Evolutionary conservation across 371 early-diverging fungal species (phyloP).

Genomic region (Zychaea mexicana): DNA sequence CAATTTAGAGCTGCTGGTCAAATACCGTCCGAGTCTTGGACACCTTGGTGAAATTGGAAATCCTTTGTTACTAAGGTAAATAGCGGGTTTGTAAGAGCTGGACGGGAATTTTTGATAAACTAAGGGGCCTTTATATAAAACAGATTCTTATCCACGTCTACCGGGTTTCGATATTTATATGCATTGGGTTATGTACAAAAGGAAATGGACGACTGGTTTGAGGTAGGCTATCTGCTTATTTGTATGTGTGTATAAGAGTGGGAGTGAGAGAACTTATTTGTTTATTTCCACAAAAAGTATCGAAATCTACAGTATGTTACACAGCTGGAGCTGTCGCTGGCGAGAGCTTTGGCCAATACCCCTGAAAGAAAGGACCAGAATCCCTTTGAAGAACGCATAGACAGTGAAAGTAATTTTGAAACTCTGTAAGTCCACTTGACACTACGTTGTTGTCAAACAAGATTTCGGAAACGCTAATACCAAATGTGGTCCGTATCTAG

Average conservation of each 20-base stretch:
- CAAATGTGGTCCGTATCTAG: no score
- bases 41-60: conserved; percentile 76
- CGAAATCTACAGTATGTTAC: conserved; percentile 82
- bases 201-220: conserved; percentile 86
- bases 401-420: conserved; percentile 52
- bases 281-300: conserved; percentile 38
- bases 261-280: no score
- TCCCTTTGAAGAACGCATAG: conserved; percentile 53
- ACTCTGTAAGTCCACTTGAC: conserved; percentile 27
- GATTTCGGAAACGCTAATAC: no score
- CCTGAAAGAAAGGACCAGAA: conserved; percentile 42
- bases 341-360: conserved; percentile 60
- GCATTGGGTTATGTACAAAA: conserved; percentile 74
- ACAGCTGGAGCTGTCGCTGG: conserved; percentile 75
- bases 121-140: not conserved
- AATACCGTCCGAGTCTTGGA: conserved; percentile 72
- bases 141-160: conserved; percentile 70
- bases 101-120: not conserved
- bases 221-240: conserved; percentile 68
- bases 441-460: not conserved
- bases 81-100: not conserved
- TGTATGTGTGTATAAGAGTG: not conserved
- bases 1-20: conserved; percentile 70
- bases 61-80: conserved; percentile 65
- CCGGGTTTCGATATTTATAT: conserved; percentile 73